phyloP scores from a whole-genome alignment of 768 basidiomycete species.

The Trametes villosa region DNA sequence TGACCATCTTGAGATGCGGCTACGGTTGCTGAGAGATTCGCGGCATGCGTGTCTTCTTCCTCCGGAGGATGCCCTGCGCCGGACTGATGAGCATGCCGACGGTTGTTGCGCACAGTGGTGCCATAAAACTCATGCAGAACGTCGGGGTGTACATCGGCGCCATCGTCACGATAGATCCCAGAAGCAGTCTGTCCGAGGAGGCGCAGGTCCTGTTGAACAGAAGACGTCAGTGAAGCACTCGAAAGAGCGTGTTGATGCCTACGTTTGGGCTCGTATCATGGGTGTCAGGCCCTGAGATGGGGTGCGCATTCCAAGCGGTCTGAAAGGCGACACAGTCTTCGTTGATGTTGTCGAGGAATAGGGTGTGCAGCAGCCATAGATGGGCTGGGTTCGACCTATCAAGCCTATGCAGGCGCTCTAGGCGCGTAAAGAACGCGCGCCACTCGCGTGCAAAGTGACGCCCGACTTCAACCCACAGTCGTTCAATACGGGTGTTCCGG shows the following conservation, averaged over 20 bases:
- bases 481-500: slow-evolving; percentile 34
- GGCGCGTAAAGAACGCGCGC: slow-evolving; percentile 31
- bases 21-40: neutral
- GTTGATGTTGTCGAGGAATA: slow-evolving; percentile 27
- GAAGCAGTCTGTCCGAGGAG: too few species aligned
- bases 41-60: neutral
- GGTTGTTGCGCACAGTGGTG: too few species aligned
- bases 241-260: too few species aligned
- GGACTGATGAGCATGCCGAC: neutral
- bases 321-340: neutral
- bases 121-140: too few species aligned
- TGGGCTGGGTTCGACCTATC: slow-evolving; percentile 25
- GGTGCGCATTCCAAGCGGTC: neutral
- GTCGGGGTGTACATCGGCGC: too few species aligned
- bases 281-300: neutral
- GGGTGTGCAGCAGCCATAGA: slow-evolving; percentile 31
- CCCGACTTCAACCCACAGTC: slow-evolving; percentile 36
- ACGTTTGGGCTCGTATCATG: neutral
- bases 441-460: slow-evolving; percentile 32
- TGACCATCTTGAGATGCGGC: neutral
- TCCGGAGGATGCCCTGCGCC: neutral
- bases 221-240: too few species aligned
- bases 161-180: too few species aligned
- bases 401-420: slow-evolving; percentile 30
- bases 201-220: too few species aligned